Evolutionary conservation across 2,329 filamentous ascomycete species (phyloP).

Genomic region (Neonectria sp.): DNA sequence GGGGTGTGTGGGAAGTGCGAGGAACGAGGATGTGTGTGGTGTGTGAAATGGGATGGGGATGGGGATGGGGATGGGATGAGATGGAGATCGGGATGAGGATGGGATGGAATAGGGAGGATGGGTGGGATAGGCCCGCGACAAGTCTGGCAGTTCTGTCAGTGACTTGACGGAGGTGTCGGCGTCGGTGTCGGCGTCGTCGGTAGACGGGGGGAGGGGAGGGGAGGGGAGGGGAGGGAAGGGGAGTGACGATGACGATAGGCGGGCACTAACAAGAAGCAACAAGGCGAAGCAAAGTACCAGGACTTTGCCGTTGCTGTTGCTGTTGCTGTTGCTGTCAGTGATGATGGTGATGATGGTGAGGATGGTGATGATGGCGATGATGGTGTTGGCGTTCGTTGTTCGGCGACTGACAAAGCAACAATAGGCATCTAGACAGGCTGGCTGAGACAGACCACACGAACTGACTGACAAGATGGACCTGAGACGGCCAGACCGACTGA

Average conservation of each 20-base stretch:
- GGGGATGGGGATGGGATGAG: conserved; percentile 28
- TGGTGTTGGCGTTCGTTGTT: background rate
- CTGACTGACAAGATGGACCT: conserved; percentile 13
- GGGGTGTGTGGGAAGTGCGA: conserved; percentile 22
- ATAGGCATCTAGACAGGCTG: conserved; percentile 3
- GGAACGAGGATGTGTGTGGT: conserved; percentile 16
- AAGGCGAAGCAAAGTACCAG: conserved; percentile 2
- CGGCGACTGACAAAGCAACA: background rate
- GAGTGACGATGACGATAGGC: conserved; percentile 1
- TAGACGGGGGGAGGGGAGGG: background rate
- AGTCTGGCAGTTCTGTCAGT: conserved; percentile 10
- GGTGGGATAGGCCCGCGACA: conserved; percentile 15
- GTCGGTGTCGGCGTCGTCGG: background rate
- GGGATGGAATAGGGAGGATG: conserved; percentile 25
- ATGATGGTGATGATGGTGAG: background rate
- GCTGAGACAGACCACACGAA: conserved; percentile 4
- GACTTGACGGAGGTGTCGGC: conserved; percentile 1
- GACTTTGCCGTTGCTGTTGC: background rate
- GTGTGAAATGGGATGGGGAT: conserved; percentile 26
- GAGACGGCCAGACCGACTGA: conserved; percentile 12
- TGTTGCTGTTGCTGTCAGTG: background rate
- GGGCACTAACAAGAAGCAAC: conserved; percentile 4
- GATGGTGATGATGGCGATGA: background rate
- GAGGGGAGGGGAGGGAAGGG: background rate
- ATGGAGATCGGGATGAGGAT: conserved; percentile 22